Evolutionary conservation across 2,329 filamentous ascomycete genomes (phyloP).

Genomic region (Colletotrichum spaethianum): DNA sequence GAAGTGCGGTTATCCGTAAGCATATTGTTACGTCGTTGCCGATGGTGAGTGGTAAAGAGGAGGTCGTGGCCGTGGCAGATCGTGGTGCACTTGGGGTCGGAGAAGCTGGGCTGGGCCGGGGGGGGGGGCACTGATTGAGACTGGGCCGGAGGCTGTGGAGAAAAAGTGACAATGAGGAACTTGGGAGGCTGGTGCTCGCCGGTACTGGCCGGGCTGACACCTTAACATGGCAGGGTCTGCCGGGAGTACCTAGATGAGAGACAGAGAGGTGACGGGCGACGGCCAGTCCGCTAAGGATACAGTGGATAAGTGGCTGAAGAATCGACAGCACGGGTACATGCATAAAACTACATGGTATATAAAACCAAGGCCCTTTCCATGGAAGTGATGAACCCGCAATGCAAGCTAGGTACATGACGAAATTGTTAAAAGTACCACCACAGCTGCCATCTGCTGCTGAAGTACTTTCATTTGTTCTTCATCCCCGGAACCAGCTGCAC

Average conservation of each 20-base stretch:
- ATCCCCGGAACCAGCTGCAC: neutral
- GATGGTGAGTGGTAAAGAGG: slow-evolving; percentile 8
- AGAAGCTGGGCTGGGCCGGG: slow-evolving; percentile 12
- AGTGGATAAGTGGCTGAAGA: slow-evolving; percentile 1
- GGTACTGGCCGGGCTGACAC: neutral
- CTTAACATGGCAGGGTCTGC: neutral
- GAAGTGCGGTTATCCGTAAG: slow-evolving; percentile 15
- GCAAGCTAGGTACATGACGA: neutral
- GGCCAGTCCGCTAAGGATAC: neutral
- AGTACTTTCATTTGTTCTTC: neutral
- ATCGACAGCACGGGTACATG: neutral
- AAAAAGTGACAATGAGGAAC: slow-evolving; percentile 1
- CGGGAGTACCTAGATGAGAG: no score
- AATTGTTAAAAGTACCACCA: neutral
- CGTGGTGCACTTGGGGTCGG: slow-evolving; percentile 14
- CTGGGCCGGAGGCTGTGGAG: slow-evolving; percentile 12
- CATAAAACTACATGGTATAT: neutral
- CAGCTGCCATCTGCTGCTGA: neutral
- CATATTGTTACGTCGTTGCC: slow-evolving; percentile 5
- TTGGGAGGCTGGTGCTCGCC: neutral
- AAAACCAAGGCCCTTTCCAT: neutral
- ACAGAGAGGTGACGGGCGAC: neutral
- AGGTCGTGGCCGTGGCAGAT: slow-evolving; percentile 10
- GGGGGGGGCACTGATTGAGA: neutral
- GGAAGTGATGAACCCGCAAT: neutral